Evolutionary conservation across 257 asterid species (phyloP), one percentile per base, ranked within the genome.

Genomic region (Scutellaria barbata): DNA sequence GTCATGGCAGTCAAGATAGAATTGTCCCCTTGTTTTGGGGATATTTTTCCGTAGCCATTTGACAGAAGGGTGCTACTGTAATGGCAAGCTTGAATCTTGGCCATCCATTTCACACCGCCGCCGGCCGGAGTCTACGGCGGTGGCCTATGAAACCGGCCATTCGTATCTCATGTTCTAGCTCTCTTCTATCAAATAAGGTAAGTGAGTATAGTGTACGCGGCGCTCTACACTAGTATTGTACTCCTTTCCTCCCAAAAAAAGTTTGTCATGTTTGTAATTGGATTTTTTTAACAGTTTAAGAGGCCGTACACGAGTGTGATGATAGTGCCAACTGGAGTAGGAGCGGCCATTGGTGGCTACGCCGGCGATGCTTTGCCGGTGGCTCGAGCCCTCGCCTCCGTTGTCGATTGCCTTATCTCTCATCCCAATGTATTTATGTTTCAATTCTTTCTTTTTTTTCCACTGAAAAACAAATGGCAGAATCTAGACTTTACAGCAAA

Each of bases 301-400:
- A 84, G 92, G 79, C 64, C 86, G 11, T 92, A 92, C 77, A 88
- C 97, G 42, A 92, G 95, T 76, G 97, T 92, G 76, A 79, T 92
- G 97, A 90, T 92, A 76, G 94, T 92, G 74, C 98, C 97, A 8
- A 90, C 98, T 8, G 97, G 98, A 54, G 90, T 92, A 5, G 98
- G 97, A 52, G 98, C 97, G 30, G 90, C 88, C 2, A 88, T 92
- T 79, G 97, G 98, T 71, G 98, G 98, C 43, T 92, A 87, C 69
- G 98, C 98, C 3, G 97, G 98, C 8, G 97, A 92, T 77, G 97
- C 98, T 74, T 76, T 92, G 80, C 97, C 98, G 3, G 94, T 86
- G 12, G 96, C 95, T 80, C 85, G 98, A 53, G 88, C 97, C 45
- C 88, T 92, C 40, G 76, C 98, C 55, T 78, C 92, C 12, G 90